phyloP scores from a whole-genome alignment of 305 asterid genomes.

The Solanum chacoense region DNA sequence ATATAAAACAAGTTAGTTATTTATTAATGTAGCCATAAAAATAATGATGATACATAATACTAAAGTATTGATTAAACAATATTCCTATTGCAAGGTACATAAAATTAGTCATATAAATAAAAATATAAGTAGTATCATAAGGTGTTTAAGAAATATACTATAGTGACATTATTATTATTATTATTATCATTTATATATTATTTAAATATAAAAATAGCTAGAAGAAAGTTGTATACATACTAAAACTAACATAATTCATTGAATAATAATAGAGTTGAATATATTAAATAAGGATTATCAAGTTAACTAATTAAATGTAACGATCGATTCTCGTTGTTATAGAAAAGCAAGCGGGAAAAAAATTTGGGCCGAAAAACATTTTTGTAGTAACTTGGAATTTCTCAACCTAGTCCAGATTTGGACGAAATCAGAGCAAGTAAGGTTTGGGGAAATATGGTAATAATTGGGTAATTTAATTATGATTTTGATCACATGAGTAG shows the following conservation, averaged over 20 bases:
- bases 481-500: too few species aligned
- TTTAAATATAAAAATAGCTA: not conserved
- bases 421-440: too few species aligned
- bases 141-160: not conserved
- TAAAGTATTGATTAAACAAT: too few species aligned
- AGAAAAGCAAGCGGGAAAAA: too few species aligned
- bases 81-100: not conserved
- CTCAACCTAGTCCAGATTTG: too few species aligned
- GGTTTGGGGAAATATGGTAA: too few species aligned
- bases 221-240: not conserved
- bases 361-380: too few species aligned
- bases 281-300: not conserved
- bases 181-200: too few species aligned
- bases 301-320: not conserved
- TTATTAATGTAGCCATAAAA: not conserved
- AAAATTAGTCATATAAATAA: not conserved
- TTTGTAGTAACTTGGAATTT: too few species aligned
- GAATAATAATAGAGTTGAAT: not conserved
- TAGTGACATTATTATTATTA: not conserved
- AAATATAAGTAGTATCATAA: not conserved
- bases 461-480: too few species aligned
- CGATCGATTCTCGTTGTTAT: too few species aligned
- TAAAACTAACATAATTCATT: not conserved
- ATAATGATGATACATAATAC: not conserved
- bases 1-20: too few species aligned